Percentiles rank a stretch among this genome's conserved stretches.
phyloP scores from a whole-genome alignment of 495 filamentous ascomycete species.

The Aspergillus campestris region DNA sequence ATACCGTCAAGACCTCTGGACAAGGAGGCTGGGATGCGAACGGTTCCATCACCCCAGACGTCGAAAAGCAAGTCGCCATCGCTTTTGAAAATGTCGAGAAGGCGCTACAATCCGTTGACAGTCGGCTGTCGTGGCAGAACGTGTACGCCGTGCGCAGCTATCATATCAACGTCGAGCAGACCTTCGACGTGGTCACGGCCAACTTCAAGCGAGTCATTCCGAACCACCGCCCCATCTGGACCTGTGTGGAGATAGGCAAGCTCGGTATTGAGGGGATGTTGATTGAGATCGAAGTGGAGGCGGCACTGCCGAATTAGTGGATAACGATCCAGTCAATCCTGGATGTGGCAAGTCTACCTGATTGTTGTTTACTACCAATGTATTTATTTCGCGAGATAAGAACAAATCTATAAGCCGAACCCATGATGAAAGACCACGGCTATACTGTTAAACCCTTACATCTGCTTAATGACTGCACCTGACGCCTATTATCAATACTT shows the following conservation, averaged over 20 bases:
- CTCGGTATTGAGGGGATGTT: conserved; percentile 30
- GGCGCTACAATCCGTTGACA: conserved; percentile 26
- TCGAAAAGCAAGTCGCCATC: conserved; percentile 33
- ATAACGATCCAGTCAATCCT: too few relatives aligned
- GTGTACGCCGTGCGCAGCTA: conserved; percentile 40
- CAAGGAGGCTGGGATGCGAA: conserved; percentile 42
- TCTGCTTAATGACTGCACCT: too few relatives aligned
- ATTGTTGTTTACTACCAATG: too few relatives aligned
- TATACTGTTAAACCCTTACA: too few relatives aligned
- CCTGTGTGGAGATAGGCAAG: conserved; percentile 23
- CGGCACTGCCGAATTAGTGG: conserved; percentile 1
- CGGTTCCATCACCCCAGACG: conserved; percentile 13
- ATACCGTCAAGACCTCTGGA: conserved; percentile 35
- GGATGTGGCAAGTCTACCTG: too few relatives aligned
- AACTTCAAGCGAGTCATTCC: conserved; percentile 36
- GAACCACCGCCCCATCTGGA: conserved; percentile 38
- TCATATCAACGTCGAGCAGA: conserved; percentile 13
- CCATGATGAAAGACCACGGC: too few relatives aligned
- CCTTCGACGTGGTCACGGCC: conserved; percentile 19
- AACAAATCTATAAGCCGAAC: too few relatives aligned
- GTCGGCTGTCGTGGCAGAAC: conserved; percentile 43
- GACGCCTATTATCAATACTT: too few relatives aligned
- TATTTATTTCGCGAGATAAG: too few relatives aligned
- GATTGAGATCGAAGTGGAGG: conserved; percentile 44
- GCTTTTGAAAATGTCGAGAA: conserved; percentile 44